Evolutionary conservation across 2,329 filamentous ascomycete species (phyloP), one percentile per base, ranked within the genome.

Genomic region (Fusarium sp.): DNA sequence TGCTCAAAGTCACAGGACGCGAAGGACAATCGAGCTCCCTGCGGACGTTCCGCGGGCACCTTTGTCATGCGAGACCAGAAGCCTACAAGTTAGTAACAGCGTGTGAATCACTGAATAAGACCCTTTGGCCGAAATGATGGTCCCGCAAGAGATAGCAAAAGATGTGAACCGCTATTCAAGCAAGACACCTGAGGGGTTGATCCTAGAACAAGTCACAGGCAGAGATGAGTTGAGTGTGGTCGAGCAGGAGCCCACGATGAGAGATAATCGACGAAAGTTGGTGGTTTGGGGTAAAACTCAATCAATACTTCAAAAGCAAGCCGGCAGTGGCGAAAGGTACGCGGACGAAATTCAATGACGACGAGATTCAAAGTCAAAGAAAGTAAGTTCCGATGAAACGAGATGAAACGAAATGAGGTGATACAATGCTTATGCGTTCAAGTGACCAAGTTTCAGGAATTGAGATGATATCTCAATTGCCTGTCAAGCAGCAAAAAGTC

Each of bases 11-110:
- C 18, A 40, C 37, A n/a, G 26, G 44, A 51, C 30, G 51, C 28
- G 42, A 62, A 23, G 56, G 44, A 44, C 61, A 56, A 57, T 44
- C 55, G 33, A 65, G 40, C 46, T 60, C 49, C 38, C 42, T 63
- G 62, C 63, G 71, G 57, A 16, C 34, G 49, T 72, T 72, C 66
- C 62, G 71, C 38, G 44, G 58, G 23, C 54, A 52, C 36, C 55
- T 44, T 53, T 23, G 5, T 55, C 53, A 65, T 50, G 53, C 16
- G 47, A 47, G 61, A 45, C 65, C 49, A 52, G 41, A 34, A 28
- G 23, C 18, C 28, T 42, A 23, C 15, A 44, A 16, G 23, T 57
- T 20, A 41, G 26, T 13, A 36, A 20, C 52, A 47, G 42, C 23
- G 42, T 34, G 36, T 20, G 44, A 47, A 45, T 57, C 31, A 44